A percentile compares a stretch with the other conserved stretches of the same genome.
Conservation (phyloP, 2,329 filamentous ascomycete genomes). For the Fusarium duplospermum region DNA sequence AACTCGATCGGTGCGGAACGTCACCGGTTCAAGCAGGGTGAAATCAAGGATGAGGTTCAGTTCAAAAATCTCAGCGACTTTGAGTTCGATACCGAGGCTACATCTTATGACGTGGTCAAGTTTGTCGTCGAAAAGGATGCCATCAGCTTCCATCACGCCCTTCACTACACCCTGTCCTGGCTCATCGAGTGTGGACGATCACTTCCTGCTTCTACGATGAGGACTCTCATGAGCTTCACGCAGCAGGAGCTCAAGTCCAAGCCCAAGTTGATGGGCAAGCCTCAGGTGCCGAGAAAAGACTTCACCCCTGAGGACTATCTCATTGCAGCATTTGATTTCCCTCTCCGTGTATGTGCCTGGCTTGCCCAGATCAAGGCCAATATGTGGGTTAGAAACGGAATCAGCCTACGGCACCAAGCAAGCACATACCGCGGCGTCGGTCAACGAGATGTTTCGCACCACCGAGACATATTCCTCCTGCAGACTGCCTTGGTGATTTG, state of each 20-base stretch:
- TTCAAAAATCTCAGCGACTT: conserved; percentile 85
- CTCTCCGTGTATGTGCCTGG: conserved; percentile 94
- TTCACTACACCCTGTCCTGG: conserved; percentile 98
- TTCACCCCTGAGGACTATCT: conserved; percentile 80
- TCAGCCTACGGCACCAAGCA: conserved; percentile 95
- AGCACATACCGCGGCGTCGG: conserved; percentile 91
- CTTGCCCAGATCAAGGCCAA: conserved; percentile 97
- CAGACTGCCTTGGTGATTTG: conserved; percentile 92
- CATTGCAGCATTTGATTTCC: conserved; percentile 91
- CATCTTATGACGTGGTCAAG: conserved; percentile 78
- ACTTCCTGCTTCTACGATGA: conserved; percentile 75
- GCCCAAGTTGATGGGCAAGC: conserved; percentile 70
- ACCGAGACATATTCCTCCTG: conserved; percentile 92
- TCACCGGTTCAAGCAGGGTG: conserved; percentile 83
- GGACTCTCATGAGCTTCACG: conserved; percentile 77
- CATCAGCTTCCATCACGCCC: conserved; percentile 96
- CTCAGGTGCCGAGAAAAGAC: conserved; percentile 66
- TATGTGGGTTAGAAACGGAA: conserved; percentile 98
- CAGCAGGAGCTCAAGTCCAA: conserved; percentile 75
- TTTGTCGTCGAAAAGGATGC: conserved; percentile 90
- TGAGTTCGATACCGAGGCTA: conserved; percentile 75
- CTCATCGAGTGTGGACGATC: conserved; percentile 88
- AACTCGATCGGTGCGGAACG: conserved; percentile 92
- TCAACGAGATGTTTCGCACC: conserved; percentile 91
- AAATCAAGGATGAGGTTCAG: conserved; percentile 86